A percentile compares a stretch with the other conserved stretches of the same genome.
phyloP scores from a whole-genome alignment of 345 rosid genomes.

The Corchorus olitorius region DNA sequence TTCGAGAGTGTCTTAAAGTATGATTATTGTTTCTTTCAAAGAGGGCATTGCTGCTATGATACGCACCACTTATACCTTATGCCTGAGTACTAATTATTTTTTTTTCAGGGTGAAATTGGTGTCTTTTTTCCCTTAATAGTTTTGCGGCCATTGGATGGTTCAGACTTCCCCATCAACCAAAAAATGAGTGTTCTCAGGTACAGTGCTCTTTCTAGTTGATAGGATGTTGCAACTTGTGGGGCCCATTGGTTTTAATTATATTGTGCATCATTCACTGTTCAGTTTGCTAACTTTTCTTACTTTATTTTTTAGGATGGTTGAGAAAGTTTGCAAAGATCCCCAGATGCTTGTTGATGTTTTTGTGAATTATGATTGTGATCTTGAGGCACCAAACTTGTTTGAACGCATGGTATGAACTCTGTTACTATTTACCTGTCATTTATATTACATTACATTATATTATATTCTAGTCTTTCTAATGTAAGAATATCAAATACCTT shows the following conservation, averaged over 20 bases:
- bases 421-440: neutral
- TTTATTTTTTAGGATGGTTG: constrained; percentile 74
- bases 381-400: constrained; percentile 96
- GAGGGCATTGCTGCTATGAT: constrained; percentile 15
- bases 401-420: constrained; percentile 76
- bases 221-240: constrained; percentile 26
- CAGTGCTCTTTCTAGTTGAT: constrained; percentile 23
- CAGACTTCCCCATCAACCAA: constrained; percentile 71
- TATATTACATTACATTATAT: neutral
- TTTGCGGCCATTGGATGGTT: constrained; percentile 83
- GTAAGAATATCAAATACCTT: neutral
- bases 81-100: constrained; percentile 10
- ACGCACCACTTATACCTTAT: constrained; percentile 3
- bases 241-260: constrained; percentile 20
- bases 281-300: constrained; percentile 22
- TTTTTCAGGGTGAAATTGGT: constrained; percentile 89
- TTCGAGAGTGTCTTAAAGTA: constrained; percentile 98
- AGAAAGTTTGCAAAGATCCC: constrained; percentile 90
- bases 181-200: constrained; percentile 93
- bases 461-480: constrained; percentile 1
- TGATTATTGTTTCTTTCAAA: constrained; percentile 26
- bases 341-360: constrained; percentile 97
- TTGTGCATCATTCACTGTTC: constrained; percentile 9
- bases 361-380: constrained; percentile 98
- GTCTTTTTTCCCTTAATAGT: constrained; percentile 92